Evolutionary conservation across 2,329 filamentous ascomycete species (phyloP), one percentile per base, ranked within the genome.

Genomic region (Stemphylium lycopersici): DNA sequence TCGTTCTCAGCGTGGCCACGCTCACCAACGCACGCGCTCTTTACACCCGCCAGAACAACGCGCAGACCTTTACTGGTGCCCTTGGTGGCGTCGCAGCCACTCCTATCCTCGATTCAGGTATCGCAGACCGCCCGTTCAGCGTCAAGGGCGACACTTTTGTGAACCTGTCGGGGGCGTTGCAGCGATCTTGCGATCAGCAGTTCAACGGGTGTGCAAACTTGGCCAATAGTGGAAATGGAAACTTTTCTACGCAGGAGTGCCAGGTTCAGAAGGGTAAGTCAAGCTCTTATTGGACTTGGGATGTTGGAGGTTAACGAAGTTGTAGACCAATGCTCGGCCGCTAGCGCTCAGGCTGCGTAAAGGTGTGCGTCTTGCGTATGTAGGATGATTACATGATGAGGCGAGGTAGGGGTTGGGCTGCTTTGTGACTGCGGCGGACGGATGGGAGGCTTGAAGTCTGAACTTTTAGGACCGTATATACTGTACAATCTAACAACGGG

Each of bases 141-240:
- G 71, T 74, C 45, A 67, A 66, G 33, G 68, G 65, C 12, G 68
- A 61, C 29, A 71, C 68, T 6, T 88, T 89, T 68, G 81, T 81
- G 34, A 82, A 82, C 68, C 69, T 82, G 60, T 74, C 69, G 3
- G 82, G 81, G 8, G 87, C 87, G 16, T 74, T 82, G 36, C 81
- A 87, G 72, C 79, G 87, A 41, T 81, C 84, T 32, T 89, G 87
- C 68, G 81, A 85, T 56, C 81, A 87, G 54, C 84, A 88, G 76
- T 83, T 85, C 76, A 88, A 87, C 64, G 74, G 70, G 3, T 89
- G 87, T 65, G 77, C 82, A 11, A 75, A 85, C 58, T 80, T 80
- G 24, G 82, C 82, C 52, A 88, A 87, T 70, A 63, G 74, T 11
- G 83, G 84, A 45, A 47, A 65, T 18, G 60, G 67, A 3, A 78